Conservation (phyloP, 2,329 filamentous ascomycete species). For the Corynespora cassiicola region DNA sequence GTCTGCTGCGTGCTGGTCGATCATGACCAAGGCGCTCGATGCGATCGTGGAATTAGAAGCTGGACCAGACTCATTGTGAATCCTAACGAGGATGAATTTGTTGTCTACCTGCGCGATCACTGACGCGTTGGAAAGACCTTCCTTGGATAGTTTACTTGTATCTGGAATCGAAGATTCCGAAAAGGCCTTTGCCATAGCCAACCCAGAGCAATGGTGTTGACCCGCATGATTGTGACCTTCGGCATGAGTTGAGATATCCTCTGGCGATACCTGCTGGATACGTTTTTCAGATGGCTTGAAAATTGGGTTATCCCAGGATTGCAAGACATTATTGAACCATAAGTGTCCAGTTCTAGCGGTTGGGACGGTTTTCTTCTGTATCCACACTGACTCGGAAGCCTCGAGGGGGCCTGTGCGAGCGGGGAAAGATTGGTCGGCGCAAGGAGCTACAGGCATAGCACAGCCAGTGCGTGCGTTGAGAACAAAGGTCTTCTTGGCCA, state of each 20-base stretch:
- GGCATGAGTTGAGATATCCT: constrained; percentile 14
- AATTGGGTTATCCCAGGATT: constrained; percentile 76
- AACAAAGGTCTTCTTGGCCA: constrained; percentile 58
- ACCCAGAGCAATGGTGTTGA: constrained; percentile 15
- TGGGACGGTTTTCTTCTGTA: constrained; percentile 30
- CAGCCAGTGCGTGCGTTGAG: constrained; percentile 65
- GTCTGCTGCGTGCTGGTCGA: constrained; percentile 96
- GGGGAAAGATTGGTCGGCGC: too few species aligned
- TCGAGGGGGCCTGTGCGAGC: constrained; percentile 18
- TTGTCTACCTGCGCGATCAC: constrained; percentile 84
- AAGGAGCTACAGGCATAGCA: constrained; percentile 31
- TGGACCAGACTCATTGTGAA: constrained; percentile 39
- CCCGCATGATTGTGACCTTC: constrained; percentile 4
- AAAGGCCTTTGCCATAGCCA: constrained; percentile 25
- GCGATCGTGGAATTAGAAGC: constrained; percentile 1
- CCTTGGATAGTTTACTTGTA: constrained; percentile 63
- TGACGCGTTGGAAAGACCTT: constrained; percentile 57
- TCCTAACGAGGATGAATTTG: constrained; percentile 83
- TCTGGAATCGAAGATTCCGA: constrained; percentile 27
- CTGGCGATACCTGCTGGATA: constrained; percentile 48
- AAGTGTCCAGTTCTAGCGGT: too few species aligned
- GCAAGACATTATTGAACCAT: constrained; percentile 70
- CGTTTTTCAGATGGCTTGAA: constrained; percentile 63
- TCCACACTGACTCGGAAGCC: too few species aligned
- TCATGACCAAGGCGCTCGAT: constrained; percentile 66